A percentile compares a stretch with the other conserved stretches of the same genome.
Conservation (phyloP, 306 rosid species). For the Quercus berberidifolia region DNA sequence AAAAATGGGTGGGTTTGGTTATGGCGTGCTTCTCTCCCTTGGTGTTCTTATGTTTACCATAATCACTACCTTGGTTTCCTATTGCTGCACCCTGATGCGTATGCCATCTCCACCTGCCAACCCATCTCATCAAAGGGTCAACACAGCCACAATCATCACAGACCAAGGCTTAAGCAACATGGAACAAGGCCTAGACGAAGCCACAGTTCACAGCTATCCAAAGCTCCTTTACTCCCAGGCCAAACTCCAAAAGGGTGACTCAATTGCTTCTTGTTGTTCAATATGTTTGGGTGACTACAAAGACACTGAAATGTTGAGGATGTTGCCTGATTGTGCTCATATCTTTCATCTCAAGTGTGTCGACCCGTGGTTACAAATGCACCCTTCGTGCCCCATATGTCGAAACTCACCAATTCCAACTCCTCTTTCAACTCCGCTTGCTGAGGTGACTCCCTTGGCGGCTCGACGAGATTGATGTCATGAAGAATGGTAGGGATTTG, state of each 20-base stretch:
- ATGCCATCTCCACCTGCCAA: too few species aligned
- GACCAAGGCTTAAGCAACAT: too few species aligned
- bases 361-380: conserved; percentile 36
- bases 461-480: not conserved
- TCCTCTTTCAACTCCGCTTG: conserved; percentile 28
- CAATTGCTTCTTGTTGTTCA: conserved; percentile 32
- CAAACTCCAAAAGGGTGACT: conserved; percentile 10
- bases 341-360: conserved; percentile 40
- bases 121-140: too few species aligned
- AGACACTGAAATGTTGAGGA: conserved; percentile 31
- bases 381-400: conserved; percentile 40
- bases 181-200: conserved; percentile 13
- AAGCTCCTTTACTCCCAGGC: conserved; percentile 30
- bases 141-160: too few species aligned
- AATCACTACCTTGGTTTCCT: too few species aligned
- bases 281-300: conserved; percentile 50
- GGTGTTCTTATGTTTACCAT: too few species aligned
- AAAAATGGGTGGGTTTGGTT: too few species aligned
- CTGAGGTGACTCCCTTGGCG: conserved; percentile 29
- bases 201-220: conserved; percentile 23
- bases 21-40: too few species aligned
- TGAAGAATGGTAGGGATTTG: too few species aligned
- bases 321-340: conserved; percentile 44
- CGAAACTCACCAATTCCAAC: conserved; percentile 31
- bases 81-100: too few species aligned